phyloP scores from a whole-genome alignment of 129 eudicot genomes.

The Lactuca sativa region DNA sequence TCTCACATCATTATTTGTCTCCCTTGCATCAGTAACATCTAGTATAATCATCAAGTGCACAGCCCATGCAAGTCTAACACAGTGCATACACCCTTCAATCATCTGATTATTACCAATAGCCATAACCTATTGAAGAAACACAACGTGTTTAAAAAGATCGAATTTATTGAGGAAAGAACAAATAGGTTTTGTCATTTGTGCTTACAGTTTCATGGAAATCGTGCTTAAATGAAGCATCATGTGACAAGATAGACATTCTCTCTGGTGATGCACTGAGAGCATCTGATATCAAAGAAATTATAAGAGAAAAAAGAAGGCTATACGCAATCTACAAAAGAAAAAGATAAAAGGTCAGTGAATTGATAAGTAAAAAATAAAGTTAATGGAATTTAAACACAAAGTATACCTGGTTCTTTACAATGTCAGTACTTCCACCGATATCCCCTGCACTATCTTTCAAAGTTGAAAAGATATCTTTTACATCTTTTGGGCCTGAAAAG shows the following conservation, averaged over 20 bases:
- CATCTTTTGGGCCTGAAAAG: slow-evolving; percentile 70
- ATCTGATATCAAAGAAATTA: slow-evolving; percentile 82
- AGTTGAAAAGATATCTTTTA: slow-evolving; percentile 61
- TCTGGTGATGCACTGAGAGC: slow-evolving; percentile 79
- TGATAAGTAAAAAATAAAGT: not conserved
- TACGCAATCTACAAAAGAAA: slow-evolving; percentile 66
- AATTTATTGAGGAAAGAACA: slow-evolving; percentile 1
- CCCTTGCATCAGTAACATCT: slow-evolving; percentile 58
- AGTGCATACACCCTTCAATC: slow-evolving; percentile 74
- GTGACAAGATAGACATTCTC: slow-evolving; percentile 58
- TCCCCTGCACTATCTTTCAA: slow-evolving; percentile 69
- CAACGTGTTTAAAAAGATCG: slow-evolving; percentile 7
- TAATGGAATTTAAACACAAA: slow-evolving; percentile 2
- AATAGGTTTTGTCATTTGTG: not conserved
- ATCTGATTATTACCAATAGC: slow-evolving; percentile 58
- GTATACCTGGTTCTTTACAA: slow-evolving; percentile 72
- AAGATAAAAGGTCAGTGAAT: slow-evolving; percentile 10
- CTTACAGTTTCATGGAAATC: slow-evolving; percentile 88
- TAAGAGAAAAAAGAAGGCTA: slow-evolving; percentile 79
- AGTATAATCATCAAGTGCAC: slow-evolving; percentile 77
- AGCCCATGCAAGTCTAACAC: slow-evolving; percentile 94
- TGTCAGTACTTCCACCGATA: slow-evolving; percentile 49
- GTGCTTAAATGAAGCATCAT: slow-evolving; percentile 68
- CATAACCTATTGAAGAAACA: slow-evolving; percentile 56
- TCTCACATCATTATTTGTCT: slow-evolving; percentile 51